Evolutionary conservation across 2,329 filamentous ascomycete species (phyloP).

Genomic region (Boeremia exigua): DNA sequence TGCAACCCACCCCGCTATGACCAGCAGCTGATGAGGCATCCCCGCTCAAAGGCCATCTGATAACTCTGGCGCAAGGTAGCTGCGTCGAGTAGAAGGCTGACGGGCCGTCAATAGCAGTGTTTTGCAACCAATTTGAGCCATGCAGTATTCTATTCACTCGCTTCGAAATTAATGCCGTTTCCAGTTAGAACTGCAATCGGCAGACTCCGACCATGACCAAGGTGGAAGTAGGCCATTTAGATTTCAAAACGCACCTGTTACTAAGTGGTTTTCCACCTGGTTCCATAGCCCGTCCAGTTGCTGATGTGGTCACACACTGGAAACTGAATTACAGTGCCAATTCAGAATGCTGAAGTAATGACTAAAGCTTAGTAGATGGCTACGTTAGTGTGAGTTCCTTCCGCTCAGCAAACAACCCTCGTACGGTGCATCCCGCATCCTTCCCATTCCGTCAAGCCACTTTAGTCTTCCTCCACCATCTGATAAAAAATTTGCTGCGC

Average conservation of each 20-base stretch:
- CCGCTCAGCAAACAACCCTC: neutral
- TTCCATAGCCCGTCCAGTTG: too few species aligned
- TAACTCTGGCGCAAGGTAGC: conserved; percentile 17
- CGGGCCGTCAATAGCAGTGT: neutral
- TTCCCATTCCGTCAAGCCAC: conserved; percentile 16
- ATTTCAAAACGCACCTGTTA: too few species aligned
- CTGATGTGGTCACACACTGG: too few species aligned
- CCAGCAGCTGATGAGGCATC: conserved; percentile 4
- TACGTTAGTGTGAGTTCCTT: neutral
- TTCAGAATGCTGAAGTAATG: neutral
- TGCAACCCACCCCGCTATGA: conserved; percentile 14
- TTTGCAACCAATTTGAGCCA: neutral
- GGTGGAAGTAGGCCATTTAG: too few species aligned
- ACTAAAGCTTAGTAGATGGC: neutral
- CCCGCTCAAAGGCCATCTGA: conserved; percentile 19
- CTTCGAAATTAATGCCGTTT: too few species aligned
- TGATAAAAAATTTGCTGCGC: conserved; percentile 28
- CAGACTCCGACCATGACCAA: too few species aligned
- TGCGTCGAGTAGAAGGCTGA: conserved; percentile 1
- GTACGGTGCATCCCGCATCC: conserved; percentile 14
- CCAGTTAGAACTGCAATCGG: too few species aligned
- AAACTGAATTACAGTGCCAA: too few species aligned
- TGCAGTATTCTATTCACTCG: too few species aligned
- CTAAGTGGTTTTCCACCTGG: too few species aligned
- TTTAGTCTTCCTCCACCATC: conserved; percentile 22